These are phyloP conservation scores for Mycena alexandri DNA, from an alignment of 768 basidiomycete genomes.

Conservation along the genomic window DNA sequence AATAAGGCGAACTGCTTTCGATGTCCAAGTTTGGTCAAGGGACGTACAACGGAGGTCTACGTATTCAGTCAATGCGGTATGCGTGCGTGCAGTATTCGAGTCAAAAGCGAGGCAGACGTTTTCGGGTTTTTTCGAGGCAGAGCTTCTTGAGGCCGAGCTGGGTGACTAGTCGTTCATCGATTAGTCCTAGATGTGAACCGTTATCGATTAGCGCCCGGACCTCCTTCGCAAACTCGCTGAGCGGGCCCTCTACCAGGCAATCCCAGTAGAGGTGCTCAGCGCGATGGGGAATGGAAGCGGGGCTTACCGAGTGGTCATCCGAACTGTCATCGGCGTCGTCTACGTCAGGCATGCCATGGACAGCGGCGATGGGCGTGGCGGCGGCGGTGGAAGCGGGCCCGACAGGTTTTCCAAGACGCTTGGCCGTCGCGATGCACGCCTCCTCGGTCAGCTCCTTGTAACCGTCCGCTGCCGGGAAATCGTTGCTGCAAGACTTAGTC, in stretches of 20 bases:
- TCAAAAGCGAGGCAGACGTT: constrained; percentile 27
- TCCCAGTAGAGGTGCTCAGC: constrained; percentile 5
- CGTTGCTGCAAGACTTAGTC: no score
- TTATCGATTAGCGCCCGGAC: constrained; percentile 7
- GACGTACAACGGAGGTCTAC: neutral
- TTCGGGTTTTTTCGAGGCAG: neutral
- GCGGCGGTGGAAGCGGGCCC: no score
- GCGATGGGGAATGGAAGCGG: neutral
- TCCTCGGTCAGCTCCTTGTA: no score
- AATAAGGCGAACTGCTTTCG: constrained; percentile 3
- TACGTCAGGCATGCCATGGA: neutral
- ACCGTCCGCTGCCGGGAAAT: no score
- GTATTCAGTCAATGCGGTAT: neutral
- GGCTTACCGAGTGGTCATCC: neutral
- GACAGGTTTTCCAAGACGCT: no score
- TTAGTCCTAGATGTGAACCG: constrained; percentile 24
- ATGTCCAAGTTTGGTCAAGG: constrained; percentile 3
- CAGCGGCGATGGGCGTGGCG: no score
- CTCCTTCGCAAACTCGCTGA: neutral
- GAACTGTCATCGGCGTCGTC: neutral
- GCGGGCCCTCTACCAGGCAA: neutral
- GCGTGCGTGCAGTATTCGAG: neutral
- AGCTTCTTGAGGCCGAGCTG: neutral
- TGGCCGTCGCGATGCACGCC: no score
- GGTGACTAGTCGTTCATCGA: neutral